Evolutionary conservation across 2,329 filamentous ascomycete species (phyloP).

Genomic region (Hypocrella siamensis): DNA sequence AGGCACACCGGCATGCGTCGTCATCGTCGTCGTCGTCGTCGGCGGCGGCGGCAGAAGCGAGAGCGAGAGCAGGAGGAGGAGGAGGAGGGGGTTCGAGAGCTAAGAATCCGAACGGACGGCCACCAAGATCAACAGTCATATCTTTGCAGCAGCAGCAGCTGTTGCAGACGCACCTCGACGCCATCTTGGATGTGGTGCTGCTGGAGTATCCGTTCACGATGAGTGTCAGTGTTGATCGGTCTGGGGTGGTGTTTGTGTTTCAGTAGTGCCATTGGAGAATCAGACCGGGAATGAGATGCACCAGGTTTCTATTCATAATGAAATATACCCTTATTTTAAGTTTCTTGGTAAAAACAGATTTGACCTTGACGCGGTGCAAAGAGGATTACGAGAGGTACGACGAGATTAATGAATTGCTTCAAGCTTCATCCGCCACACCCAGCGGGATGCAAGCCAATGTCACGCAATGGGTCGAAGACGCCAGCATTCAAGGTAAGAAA

Average conservation of each 20-base stretch:
- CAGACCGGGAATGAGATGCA: too few relatives aligned
- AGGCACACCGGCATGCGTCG: slow-evolving; percentile 25
- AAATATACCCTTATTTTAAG: too few relatives aligned
- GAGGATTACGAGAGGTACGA: too few relatives aligned
- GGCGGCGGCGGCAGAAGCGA: too few relatives aligned
- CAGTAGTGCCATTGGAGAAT: slow-evolving; percentile 22
- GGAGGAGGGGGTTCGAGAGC: slow-evolving; percentile 10
- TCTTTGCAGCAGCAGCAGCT: slow-evolving; percentile 77
- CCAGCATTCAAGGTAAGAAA: too few relatives aligned
- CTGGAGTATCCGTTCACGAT: slow-evolving; percentile 83
- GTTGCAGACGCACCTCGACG: slow-evolving; percentile 74
- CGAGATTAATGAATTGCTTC: too few relatives aligned
- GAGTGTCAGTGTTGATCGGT: slow-evolving; percentile 79
- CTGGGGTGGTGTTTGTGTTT: slow-evolving; percentile 79
- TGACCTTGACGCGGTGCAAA: too few relatives aligned
- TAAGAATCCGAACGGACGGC: slow-evolving; percentile 20
- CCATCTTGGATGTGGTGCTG: slow-evolving; percentile 74
- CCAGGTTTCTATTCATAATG: too few relatives aligned
- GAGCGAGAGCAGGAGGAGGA: neutral
- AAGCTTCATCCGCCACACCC: too few relatives aligned
- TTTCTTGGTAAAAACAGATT: too few relatives aligned
- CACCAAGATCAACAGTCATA: slow-evolving; percentile 68
- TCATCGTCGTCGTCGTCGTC: slow-evolving; percentile 8
- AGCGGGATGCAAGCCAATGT: too few relatives aligned
- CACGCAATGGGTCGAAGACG: too few relatives aligned